phyloP scores from a whole-genome alignment of 768 basidiomycete species.

The Psilocybe azurescens region DNA sequence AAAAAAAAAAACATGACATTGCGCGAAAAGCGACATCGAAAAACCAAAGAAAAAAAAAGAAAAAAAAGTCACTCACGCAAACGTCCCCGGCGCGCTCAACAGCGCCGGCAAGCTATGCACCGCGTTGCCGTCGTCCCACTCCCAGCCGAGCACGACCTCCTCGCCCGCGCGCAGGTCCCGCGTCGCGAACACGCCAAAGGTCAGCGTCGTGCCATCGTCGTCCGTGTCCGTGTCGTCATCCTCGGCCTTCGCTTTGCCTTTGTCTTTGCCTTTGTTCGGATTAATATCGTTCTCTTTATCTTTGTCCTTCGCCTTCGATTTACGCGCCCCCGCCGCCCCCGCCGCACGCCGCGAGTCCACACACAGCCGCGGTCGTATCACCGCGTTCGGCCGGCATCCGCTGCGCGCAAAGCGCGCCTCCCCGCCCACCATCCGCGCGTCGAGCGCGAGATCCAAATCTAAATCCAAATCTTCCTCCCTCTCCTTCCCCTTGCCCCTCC shows the following conservation, averaged over 20 bases:
- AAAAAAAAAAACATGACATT: slow-evolving; percentile 1
- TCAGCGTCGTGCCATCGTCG: slow-evolving; percentile 42
- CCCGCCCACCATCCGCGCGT: slow-evolving; percentile 74
- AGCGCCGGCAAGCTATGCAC: slow-evolving; percentile 80
- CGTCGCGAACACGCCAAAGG: slow-evolving; percentile 83
- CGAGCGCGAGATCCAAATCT: slow-evolving; percentile 76
- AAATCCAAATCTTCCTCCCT: too few species aligned
- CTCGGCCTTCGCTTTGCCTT: slow-evolving; percentile 12
- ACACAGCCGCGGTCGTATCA: slow-evolving; percentile 59
- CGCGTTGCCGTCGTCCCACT: slow-evolving; percentile 94
- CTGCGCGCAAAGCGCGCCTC: slow-evolving; percentile 65
- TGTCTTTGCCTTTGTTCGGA: slow-evolving; percentile 3
- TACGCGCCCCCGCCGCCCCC: slow-evolving; percentile 14
- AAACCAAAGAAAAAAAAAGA: slow-evolving; percentile 14
- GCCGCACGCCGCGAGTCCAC: slow-evolving; percentile 16
- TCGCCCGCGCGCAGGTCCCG: slow-evolving; percentile 77
- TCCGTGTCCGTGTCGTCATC: slow-evolving; percentile 19
- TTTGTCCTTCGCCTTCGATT: slow-evolving; percentile 15
- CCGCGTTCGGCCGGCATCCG: slow-evolving; percentile 72
- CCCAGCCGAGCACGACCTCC: slow-evolving; percentile 92
- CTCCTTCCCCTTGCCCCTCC: too few species aligned
- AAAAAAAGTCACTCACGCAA: slow-evolving; percentile 55
- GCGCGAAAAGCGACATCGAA: neutral
- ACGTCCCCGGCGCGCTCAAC: slow-evolving; percentile 58
- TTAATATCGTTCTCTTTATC: slow-evolving; percentile 13